Evolutionary conservation across 2,329 filamentous ascomycete genomes (phyloP).

Genomic region (Orbilia blumenaviensis): DNA sequence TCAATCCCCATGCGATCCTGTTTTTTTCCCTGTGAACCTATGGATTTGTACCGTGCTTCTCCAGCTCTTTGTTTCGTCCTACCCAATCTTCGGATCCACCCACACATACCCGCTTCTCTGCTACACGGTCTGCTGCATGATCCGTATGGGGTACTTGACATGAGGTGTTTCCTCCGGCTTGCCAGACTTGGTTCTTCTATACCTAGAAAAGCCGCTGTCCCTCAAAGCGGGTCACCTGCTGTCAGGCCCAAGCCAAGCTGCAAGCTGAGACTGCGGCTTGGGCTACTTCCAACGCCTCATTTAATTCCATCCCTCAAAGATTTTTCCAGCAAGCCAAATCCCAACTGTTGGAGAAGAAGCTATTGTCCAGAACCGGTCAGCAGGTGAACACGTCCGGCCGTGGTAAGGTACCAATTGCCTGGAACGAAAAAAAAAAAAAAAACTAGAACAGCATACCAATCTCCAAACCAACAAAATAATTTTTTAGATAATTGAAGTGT

Average conservation of each 20-base stretch:
- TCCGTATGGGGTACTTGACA: constrained; percentile 41
- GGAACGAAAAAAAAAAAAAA: background rate
- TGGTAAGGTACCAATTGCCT: background rate
- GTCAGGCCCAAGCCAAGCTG: constrained; percentile 5
- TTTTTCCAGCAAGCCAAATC: background rate
- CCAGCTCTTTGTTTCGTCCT: constrained; percentile 41
- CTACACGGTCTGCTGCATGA: constrained; percentile 44
- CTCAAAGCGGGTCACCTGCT: constrained; percentile 21
- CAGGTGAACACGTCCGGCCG: background rate
- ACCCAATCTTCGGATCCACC: constrained; percentile 49
- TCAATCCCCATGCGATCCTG: background rate
- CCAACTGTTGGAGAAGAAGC: background rate
- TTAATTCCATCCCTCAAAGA: constrained; percentile 8
- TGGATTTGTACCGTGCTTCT: constrained; percentile 36
- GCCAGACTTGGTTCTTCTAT: constrained; percentile 7
- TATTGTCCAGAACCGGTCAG: background rate
- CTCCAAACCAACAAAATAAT: constrained; percentile 20
- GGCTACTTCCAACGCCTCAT: constrained; percentile 1
- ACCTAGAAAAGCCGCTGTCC: constrained; percentile 16
- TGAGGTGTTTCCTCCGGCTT: constrained; percentile 20
- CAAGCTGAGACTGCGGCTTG: constrained; percentile 20
- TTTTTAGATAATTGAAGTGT: constrained; percentile 19
- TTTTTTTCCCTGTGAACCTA: constrained; percentile 19
- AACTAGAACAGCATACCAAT: background rate
- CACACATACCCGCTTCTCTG: constrained; percentile 49